phyloP scores from a whole-genome alignment of 169 alveolate genomes.

The Plasmodium fragile region DNA sequence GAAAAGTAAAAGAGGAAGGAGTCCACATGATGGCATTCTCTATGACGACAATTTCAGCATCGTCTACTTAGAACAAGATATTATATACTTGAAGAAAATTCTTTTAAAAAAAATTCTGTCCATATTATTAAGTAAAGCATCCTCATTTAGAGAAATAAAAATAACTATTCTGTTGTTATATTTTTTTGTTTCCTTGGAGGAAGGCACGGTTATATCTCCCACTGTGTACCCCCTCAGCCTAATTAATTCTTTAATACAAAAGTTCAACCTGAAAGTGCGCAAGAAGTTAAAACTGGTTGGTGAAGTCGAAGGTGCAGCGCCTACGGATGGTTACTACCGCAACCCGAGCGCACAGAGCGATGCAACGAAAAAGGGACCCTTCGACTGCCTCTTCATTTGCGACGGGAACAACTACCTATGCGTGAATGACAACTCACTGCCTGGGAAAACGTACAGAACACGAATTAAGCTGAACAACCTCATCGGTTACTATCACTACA shows the following conservation, averaged over 20 bases:
- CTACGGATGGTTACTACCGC: not conserved
- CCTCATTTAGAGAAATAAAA: conserved; percentile 54
- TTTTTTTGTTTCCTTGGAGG: conserved; percentile 40
- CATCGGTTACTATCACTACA: conserved; percentile 60
- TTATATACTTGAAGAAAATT: conserved; percentile 57
- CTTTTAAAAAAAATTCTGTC: conserved; percentile 19
- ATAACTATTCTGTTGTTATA: conserved; percentile 35
- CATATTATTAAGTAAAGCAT: conserved; percentile 10
- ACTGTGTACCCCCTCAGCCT: conserved; percentile 50
- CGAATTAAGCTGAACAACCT: conserved; percentile 41
- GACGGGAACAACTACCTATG: conserved; percentile 70
- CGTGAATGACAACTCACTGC: conserved; percentile 50
- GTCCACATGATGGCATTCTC: conserved; percentile 11
- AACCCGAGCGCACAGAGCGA: not conserved
- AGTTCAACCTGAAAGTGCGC: conserved; percentile 31
- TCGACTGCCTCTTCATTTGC: conserved; percentile 53
- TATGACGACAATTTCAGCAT: conserved; percentile 67
- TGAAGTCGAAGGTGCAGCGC: not conserved
- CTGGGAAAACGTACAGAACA: not conserved
- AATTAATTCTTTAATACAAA: conserved; percentile 56
- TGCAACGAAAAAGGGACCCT: not conserved
- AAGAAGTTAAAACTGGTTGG: not conserved
- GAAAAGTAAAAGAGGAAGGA: not conserved
- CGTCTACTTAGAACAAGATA: conserved; percentile 42
- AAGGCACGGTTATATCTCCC: not conserved